Base-by-base conservation (phyloP, 2,329 filamentous ascomycete species). In the Penicillium olsonii region DNA sequence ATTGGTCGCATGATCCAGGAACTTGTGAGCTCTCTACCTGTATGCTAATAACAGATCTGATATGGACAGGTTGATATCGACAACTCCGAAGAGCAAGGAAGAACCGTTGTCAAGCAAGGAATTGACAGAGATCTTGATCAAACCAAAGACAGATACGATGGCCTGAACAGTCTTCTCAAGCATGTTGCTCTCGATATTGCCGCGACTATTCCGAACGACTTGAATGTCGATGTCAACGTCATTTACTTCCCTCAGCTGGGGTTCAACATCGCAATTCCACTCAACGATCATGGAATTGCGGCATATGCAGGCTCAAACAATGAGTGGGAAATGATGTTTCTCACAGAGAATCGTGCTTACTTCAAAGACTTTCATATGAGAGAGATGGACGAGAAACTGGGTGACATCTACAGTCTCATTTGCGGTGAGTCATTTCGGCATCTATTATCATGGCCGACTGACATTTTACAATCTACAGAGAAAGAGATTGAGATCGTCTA, bases 201-300 rank as follows among this genome's bases (percentile, higher is more conserved):
- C 0, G 68, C 71, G 12, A 77, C 78, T 1, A 75, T 94, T 17
- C 87, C 91, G 1, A 76, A 80, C 51, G 76, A 79, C 15, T 50
- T 72, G 4, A 68, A 81, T 2, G 72, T 77, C 18, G 74, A 78
- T 11, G 68, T 87, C 27, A 92, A 92, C 46, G 95, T 95, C 54
- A 87, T 94, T 15, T 96, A 94, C 67, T 87, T 95, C 54, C 92
- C 92, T 0, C 91, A 96, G 62, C 82, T 96, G 31, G 94, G 94
- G 0, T 99, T 96, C 65, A 80, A 96, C 31, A 88, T 91, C 2
- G 84, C 87, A 0, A 84, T 95, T 14, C 80, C 80, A 2, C 69
- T 85, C 3, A 82, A 90, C 57, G 72, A 77, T 12, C 84, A 80
- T 2, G 83, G 83, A 0, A 73, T 78, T 39, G 80, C 82, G 0